Base-by-base conservation (phyloP, 108 stramenopile species). In the Mediolabrus comicus region DNA sequence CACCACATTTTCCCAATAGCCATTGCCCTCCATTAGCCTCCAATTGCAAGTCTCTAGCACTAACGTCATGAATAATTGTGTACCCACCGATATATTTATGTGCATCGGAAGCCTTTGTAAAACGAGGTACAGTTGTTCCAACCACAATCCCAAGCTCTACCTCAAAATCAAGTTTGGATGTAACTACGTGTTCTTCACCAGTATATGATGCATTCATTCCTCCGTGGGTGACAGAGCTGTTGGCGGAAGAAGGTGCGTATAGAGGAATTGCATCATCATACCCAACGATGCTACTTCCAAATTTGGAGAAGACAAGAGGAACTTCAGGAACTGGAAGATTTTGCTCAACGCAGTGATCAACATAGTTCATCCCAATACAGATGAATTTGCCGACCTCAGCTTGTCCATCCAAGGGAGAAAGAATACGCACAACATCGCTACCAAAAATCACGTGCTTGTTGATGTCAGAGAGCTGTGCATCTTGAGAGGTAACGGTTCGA, bases 21-120 rank as follows among this genome's bases (percentile, higher is more conserved):
- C 86, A 87, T 53, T 87, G 86, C 0, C 86, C 86, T 31, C 84
- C 84, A 67, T 84, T 84, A 36, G 79, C 80, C 62, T 87, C 84
- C 49, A 87, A 56, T 68, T 87, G 86, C 82, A 82, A 87, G 54
- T 87, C 86, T 38, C 86, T 53, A 54, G 84, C 84, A 17, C 67
- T 70, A 16, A 87, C 84, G 62, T 87, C 86, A 49, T 87, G 86
- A 12, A 84, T 66, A 9, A 87, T 82, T 6, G 86, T 84, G 34
- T 76, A 87, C 17, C 86, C 86, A 10, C 81, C 86, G 55, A 87
- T 81, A 55, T 83, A 85, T 35, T 81, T 59, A 10, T 27, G 26
- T 14, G 82, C 86, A 30, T 83, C 79, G n/a, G 53, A 26, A 12
- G 58, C 14, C 12, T 65, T 63, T 14, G 79, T 74, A 53, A 77